Percentiles rank a stretch among this genome's conserved stretches.
phyloP scores from a whole-genome alignment of 495 filamentous ascomycete genomes.

The Penicillium crystallinum region DNA sequence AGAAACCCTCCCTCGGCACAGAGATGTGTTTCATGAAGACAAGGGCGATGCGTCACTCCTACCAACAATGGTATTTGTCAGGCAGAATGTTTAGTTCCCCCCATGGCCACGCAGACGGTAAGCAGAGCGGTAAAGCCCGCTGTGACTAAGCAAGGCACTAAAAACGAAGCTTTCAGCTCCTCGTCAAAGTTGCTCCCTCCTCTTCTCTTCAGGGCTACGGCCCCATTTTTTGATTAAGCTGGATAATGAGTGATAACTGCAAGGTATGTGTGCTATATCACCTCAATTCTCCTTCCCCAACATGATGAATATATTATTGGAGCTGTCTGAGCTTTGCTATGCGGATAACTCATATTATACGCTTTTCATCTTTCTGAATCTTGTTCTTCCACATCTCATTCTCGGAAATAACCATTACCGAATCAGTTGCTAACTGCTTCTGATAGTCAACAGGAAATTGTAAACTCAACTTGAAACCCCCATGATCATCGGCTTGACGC shows the following conservation, averaged over 20 bases:
- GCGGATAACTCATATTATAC: slow-evolving; percentile 49
- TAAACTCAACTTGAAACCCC: slow-evolving; percentile 39
- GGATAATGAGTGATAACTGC: slow-evolving; percentile 30
- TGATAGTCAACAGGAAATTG: slow-evolving; percentile 32
- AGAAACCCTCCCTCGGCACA: background rate
- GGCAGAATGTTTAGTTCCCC: background rate
- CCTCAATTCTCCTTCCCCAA: slow-evolving; percentile 5
- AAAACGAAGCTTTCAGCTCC: slow-evolving; percentile 14
- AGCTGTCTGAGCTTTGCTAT: slow-evolving; percentile 83
- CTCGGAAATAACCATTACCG: slow-evolving; percentile 5
- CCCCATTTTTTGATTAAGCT: slow-evolving; percentile 22
- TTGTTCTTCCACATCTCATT: slow-evolving; percentile 3
- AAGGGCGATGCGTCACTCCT: background rate
- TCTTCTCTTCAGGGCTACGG: slow-evolving; percentile 35
- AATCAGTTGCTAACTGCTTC: slow-evolving; percentile 20
- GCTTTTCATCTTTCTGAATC: slow-evolving; percentile 40
- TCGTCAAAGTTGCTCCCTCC: slow-evolving; percentile 16
- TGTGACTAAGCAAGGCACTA: slow-evolving; percentile 27
- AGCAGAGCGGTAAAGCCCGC: background rate
- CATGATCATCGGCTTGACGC: slow-evolving; percentile 20
- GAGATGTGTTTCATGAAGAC: background rate
- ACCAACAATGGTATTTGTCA: background rate
- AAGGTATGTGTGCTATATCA: slow-evolving; percentile 31
- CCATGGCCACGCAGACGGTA: background rate
- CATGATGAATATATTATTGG: slow-evolving; percentile 81